phyloP scores from a whole-genome alignment of 177 flowering plant species.

The Vitis hybrid region DNA sequence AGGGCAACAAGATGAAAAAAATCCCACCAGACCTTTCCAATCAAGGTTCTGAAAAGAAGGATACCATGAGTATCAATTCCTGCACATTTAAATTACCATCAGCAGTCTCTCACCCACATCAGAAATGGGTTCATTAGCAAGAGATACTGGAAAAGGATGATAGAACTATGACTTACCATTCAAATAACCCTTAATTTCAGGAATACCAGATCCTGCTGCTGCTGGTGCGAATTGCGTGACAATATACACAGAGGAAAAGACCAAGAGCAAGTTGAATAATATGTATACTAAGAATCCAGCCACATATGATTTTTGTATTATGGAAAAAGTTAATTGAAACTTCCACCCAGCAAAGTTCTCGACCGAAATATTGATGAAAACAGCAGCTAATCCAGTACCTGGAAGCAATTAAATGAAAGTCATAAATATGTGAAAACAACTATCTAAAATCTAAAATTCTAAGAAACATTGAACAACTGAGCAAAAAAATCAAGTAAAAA shows the following conservation, averaged over 20 bases:
- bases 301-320: slow-evolving; percentile 85
- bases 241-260: slow-evolving; percentile 83
- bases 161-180: slow-evolving; percentile 54
- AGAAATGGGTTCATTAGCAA: not conserved
- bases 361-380: slow-evolving; percentile 89
- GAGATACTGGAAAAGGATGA: slow-evolving; percentile 7
- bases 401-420: slow-evolving; percentile 17
- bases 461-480: not conserved
- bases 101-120: not conserved
- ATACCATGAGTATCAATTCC: slow-evolving; percentile 93
- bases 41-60: slow-evolving; percentile 90
- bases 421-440: not conserved
- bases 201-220: slow-evolving; percentile 96
- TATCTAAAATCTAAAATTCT: not conserved
- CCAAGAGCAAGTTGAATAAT: slow-evolving; percentile 73
- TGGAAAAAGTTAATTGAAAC: slow-evolving; percentile 69
- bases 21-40: slow-evolving; percentile 75
- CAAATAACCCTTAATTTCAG: slow-evolving; percentile 96
- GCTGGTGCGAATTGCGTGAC: slow-evolving; percentile 91
- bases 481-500: not conserved
- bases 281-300: slow-evolving; percentile 82
- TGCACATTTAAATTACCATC: slow-evolving; percentile 32
- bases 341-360: slow-evolving; percentile 99
- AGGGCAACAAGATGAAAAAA: not conserved
- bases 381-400: slow-evolving; percentile 94